Conservation (phyloP, 768 basidiomycete species). For the Tulasnella sp. region DNA sequence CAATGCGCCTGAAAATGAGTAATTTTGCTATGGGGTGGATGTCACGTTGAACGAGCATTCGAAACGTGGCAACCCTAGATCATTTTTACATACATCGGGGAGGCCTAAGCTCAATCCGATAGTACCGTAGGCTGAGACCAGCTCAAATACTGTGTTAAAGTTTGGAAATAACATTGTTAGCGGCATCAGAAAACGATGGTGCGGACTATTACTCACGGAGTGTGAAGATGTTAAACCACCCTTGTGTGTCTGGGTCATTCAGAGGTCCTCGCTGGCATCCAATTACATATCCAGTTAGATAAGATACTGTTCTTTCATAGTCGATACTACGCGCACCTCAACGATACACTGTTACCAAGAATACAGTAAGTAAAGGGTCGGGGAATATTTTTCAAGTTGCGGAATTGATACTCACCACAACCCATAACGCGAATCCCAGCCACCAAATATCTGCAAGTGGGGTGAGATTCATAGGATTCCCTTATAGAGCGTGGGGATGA, state of each 20-base stretch:
- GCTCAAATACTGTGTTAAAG: conserved; percentile 53
- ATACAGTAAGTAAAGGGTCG: neutral
- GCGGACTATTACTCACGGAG: conserved; percentile 41
- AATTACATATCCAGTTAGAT: neutral
- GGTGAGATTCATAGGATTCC: neutral
- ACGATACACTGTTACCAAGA: conserved; percentile 54
- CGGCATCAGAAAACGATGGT: neutral
- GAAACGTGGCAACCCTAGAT: neutral
- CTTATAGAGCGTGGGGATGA: neutral
- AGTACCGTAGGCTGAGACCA: conserved; percentile 79
- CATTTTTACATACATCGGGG: conserved; percentile 45
- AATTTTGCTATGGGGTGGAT: conserved; percentile 50
- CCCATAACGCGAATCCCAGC: conserved; percentile 72
- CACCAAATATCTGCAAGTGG: conserved; percentile 80
- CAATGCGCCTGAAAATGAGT: conserved; percentile 71
- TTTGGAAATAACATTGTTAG: conserved; percentile 12
- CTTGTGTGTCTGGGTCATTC: conserved; percentile 39
- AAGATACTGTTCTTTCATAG: neutral
- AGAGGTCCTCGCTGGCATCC: conserved; percentile 44
- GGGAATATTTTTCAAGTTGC: too few relatives aligned
- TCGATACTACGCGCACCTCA: conserved; percentile 51
- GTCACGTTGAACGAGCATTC: conserved; percentile 13
- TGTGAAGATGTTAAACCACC: conserved; percentile 79
- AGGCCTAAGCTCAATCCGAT: conserved; percentile 85
- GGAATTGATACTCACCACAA: conserved; percentile 34